Percentiles rank a stretch among this genome's conserved stretches.
Conservation (phyloP, 2,329 filamentous ascomycete species). For the Aspergillus proliferans region DNA sequence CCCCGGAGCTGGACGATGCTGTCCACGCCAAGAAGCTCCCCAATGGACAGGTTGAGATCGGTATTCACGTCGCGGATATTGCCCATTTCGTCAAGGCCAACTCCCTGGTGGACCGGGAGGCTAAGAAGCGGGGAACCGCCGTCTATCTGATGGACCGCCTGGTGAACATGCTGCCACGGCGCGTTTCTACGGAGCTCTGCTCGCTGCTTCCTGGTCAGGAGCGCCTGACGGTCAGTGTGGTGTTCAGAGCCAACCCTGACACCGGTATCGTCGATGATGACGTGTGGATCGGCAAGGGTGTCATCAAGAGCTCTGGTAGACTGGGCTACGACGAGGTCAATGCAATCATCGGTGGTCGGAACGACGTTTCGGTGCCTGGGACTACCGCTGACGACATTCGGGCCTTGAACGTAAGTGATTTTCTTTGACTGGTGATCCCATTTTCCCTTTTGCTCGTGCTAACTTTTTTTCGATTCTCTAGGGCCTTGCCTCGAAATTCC, state of each 20-base stretch:
- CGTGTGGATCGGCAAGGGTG: conserved; percentile 86
- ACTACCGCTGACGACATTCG: conserved; percentile 71
- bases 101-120: conserved; percentile 91
- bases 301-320: conserved; percentile 87
- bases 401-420: conserved; percentile 60
- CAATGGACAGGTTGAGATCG: conserved; percentile 86
- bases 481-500: conserved; percentile 81
- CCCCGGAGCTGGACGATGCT: conserved; percentile 83
- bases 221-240: conserved; percentile 81
- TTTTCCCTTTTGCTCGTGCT: background rate
- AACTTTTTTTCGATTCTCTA: conserved; percentile 25
- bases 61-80: conserved; percentile 90
- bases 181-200: conserved; percentile 79
- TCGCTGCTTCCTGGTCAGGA: conserved; percentile 82
- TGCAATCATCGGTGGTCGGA: conserved; percentile 62
- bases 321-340: conserved; percentile 82
- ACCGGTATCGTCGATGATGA: conserved; percentile 81
- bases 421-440: background rate
- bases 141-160: conserved; percentile 90
- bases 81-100: conserved; percentile 96
- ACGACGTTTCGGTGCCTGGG: conserved; percentile 57
- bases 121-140: conserved; percentile 93
- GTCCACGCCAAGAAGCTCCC: conserved; percentile 80
- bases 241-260: conserved; percentile 81
- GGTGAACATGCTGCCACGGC: conserved; percentile 80